Evolutionary conservation across 768 basidiomycete genomes (phyloP), one percentile per base, ranked within the genome.

Genomic region (Boletales sp.): DNA sequence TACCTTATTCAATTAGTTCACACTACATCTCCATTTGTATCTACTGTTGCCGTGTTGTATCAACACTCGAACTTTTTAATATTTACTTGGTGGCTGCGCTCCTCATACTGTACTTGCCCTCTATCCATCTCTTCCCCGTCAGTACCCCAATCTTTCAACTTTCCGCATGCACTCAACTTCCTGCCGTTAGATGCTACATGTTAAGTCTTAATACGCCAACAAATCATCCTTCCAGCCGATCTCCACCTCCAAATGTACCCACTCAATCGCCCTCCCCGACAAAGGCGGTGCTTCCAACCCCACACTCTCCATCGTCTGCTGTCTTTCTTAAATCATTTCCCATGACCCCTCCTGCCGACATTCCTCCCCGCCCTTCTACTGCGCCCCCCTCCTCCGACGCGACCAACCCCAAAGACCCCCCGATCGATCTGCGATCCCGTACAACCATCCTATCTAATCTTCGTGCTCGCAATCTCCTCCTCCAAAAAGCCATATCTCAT

Each of bases 401-500:
- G 31, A 43, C 47, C 51, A 56, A 49, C 30, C 50, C 35, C 17
- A 51, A 53, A 18, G 49, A 58, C 9, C 25, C 46, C 42, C 57
- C 48, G 46, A 38, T 48, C 1, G 50, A 53, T 48, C 43, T 18
- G 13, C 61, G 55, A 36, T 44, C 50, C 18, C 59, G 53, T 18
- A 62, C 50, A 14, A 60, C 35, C 1, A 60, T 67, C 18, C 51
- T 65, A 53, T 62, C 60, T 36, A 54, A 60, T 55, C 64, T 65
- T 45, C 65, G 64, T 42, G 65, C 62, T 3, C 64, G 51, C 36
- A 67, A 65, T 36, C 60, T 67, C 42, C 64, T 65, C 36, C 60
- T 65, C 44, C 64, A 67, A 42, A 65, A 58, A 53, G 65, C 64
- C 49, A 65, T 65, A 49, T 59, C 65, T 45, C 65, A 56, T 34